Evolutionary conservation across 768 basidiomycete genomes (phyloP).

Genomic region (Hypholoma fasciculare): DNA sequence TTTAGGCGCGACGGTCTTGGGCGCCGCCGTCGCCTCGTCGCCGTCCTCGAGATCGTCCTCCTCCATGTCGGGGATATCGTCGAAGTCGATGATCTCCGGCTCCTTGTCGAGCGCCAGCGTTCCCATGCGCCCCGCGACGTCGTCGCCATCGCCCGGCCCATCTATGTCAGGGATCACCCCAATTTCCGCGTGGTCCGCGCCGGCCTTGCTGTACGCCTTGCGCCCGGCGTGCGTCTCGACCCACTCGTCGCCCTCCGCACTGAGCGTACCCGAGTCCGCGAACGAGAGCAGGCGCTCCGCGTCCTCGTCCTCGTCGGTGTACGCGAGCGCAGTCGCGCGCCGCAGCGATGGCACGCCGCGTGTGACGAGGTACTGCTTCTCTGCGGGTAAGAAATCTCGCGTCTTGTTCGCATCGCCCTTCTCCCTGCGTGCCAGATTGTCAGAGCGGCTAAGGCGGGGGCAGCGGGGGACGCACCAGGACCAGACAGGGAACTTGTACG

Average conservation of each 20-base stretch:
- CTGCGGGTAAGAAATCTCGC: slow-evolving; percentile 90
- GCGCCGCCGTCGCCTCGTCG: slow-evolving; percentile 54
- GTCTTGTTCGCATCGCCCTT: slow-evolving; percentile 84
- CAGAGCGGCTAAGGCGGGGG: background rate
- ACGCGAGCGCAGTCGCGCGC: slow-evolving; percentile 87
- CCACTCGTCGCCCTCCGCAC: slow-evolving; percentile 85
- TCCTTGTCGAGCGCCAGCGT: slow-evolving; percentile 42
- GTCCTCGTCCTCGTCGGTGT: slow-evolving; percentile 88
- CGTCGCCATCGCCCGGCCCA: slow-evolving; percentile 43
- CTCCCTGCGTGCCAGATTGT: slow-evolving; percentile 62
- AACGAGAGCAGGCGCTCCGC: slow-evolving; percentile 90
- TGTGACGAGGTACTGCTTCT: slow-evolving; percentile 96
- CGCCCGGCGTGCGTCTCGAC: slow-evolving; percentile 96
- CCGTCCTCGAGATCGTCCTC: slow-evolving; percentile 78
- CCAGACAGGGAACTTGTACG: slow-evolving; percentile 99
- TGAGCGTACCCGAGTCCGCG: slow-evolving; percentile 55
- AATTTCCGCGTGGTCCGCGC: slow-evolving; percentile 63
- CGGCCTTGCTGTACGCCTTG: slow-evolving; percentile 49
- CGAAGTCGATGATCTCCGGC: slow-evolving; percentile 83
- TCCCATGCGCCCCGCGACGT: slow-evolving; percentile 43
- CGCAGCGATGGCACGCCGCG: slow-evolving; percentile 96
- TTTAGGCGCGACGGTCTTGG: slow-evolving; percentile 41
- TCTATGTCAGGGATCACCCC: slow-evolving; percentile 90
- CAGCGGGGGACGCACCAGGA: slow-evolving; percentile 65
- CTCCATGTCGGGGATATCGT: slow-evolving; percentile 99